Percentiles rank a stretch among this genome's conserved stretches.
Conservation (phyloP, 805 yeast genomes). For the Ogataea naganishii region DNA sequence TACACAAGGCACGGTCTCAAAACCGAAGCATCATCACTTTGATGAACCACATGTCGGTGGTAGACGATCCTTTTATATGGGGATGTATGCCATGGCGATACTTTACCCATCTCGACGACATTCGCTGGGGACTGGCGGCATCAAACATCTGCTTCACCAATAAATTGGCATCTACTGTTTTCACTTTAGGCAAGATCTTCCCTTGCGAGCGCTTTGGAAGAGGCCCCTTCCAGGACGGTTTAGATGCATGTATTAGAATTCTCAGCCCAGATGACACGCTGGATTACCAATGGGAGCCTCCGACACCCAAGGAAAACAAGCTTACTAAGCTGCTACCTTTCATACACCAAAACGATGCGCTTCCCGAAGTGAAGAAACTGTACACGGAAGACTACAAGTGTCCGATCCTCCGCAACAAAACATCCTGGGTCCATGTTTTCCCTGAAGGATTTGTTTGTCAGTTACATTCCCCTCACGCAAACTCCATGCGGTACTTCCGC, state of each 20-base stretch:
- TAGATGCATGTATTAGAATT: constrained; percentile 79
- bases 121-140: constrained; percentile 95
- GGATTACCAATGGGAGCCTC: constrained; percentile 17
- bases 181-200: constrained; percentile 82
- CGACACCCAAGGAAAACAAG: constrained; percentile 1
- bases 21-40: constrained; percentile 73
- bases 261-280: constrained; percentile 71
- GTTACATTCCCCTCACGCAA: constrained; percentile 63
- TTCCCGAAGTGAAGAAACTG: constrained; percentile 10
- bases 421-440: constrained; percentile 89
- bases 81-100: constrained; percentile 72
- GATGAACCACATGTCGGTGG: constrained; percentile 88
- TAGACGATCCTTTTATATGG: constrained; percentile 90
- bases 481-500: constrained; percentile 89
- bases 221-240: constrained; percentile 86
- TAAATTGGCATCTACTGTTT: constrained; percentile 44
- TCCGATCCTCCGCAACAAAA: constrained; percentile 53
- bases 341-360: background rate
- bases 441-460: constrained; percentile 96
- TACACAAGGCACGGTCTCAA: constrained; percentile 54
- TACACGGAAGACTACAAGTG: constrained; percentile 29
- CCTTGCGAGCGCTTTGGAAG: constrained; percentile 82
- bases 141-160: constrained; percentile 77
- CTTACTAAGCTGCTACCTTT: background rate
- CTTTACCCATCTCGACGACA: constrained; percentile 50